Evolutionary conservation across 768 basidiomycete species (phyloP), one percentile per base, ranked within the genome.

Genomic region (Leccinellum luteum): DNA sequence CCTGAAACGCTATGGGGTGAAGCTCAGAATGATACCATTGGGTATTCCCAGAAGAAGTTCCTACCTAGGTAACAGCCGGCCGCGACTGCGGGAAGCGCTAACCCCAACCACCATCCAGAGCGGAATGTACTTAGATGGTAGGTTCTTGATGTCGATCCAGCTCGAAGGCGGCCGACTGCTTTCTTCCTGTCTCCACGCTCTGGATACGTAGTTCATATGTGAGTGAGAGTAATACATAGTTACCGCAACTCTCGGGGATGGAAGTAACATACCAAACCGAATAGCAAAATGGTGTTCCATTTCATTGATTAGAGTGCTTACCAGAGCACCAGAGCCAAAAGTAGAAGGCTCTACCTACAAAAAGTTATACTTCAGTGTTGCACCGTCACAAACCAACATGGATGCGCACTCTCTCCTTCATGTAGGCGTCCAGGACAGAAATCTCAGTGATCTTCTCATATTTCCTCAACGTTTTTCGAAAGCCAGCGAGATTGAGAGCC

Each of bases 401-500:
- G 17, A 10, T 23, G 9, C 63, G 3, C 66, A 89, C 91, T 74
- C 85, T 88, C 68, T 94, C 91, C 35, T 78, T 75, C 78, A 89
- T 94, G 68, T 95, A 98, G 41, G 86, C 79, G 25, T 86, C 79
- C 68, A 90, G 84, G 21, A 84, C 86, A 13, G 81, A 78, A 32
- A 90, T 87, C 70, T 80, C 85, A 14, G 92, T 88, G 4, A 81
- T 74, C 69, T 92, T 94, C 66, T 89, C 89, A 60, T 91, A 94
- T 69, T 93, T 94, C 74, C 89, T 93, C 56, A 94, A 69, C 0
- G 86, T 86, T 69, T 94, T 94, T 27, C 90, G 79, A 69, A 97
- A 94, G 1, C 96, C 97, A 1, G 92, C 90, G 10, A 94, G 72
- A 70, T 99, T 98, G 41, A 98, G 73, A 47, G 89, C 84, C 87